Conservation (phyloP, 2,329 filamentous ascomycete species). For the Epichloe scottii region DNA sequence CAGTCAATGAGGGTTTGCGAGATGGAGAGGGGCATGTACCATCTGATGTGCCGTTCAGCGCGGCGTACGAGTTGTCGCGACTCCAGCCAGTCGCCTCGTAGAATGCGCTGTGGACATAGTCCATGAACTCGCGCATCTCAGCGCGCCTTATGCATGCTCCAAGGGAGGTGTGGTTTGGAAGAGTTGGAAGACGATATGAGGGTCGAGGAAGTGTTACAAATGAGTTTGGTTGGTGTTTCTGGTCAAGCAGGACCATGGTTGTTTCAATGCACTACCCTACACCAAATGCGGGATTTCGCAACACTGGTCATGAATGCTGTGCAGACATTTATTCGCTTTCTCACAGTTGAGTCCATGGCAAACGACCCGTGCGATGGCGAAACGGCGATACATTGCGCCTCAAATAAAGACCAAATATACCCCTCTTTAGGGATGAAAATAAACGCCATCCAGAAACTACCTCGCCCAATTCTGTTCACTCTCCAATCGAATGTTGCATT, state of each 20-base stretch:
- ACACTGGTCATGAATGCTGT: too few relatives aligned
- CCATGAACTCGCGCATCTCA: constrained; percentile 90
- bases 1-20: not conserved
- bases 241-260: too few relatives aligned
- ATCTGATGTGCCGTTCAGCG: constrained; percentile 71
- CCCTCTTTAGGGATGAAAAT: not conserved
- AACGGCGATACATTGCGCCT: not conserved
- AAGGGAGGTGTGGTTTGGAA: not conserved
- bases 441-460: constrained; percentile 2
- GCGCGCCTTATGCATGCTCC: constrained; percentile 17
- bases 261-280: too few relatives aligned
- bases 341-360: not conserved
- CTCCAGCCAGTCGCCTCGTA: constrained; percentile 80
- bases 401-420: not conserved
- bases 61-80: constrained; percentile 81
- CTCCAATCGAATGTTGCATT: not conserved
- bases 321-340: not conserved
- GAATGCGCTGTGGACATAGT: constrained; percentile 87
- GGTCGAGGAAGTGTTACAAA: too few relatives aligned
- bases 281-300: too few relatives aligned
- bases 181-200: not conserved
- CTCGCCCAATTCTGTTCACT: not conserved
- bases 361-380: not conserved
- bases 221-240: not conserved
- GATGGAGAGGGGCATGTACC: constrained; percentile 30